phyloP scores from a whole-genome alignment of 140 eudicot genomes.

The Senecio squalidus region DNA sequence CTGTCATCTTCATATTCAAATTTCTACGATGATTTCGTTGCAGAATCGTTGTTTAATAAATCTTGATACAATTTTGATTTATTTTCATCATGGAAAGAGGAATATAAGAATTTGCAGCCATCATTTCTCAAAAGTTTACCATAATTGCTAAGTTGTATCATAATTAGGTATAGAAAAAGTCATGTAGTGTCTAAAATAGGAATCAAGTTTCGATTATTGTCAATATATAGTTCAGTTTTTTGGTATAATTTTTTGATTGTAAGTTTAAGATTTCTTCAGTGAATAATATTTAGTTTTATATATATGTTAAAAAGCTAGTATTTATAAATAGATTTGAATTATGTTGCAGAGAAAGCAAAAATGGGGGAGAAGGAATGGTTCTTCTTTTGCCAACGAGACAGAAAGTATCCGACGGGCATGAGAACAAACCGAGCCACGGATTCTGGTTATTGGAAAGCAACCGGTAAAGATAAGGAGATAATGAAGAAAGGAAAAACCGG shows the following conservation, averaged over 20 bases:
- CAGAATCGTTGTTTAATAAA: no score
- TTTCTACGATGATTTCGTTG: no score
- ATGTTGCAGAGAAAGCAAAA: slow-evolving; percentile 65
- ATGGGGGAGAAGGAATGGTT: slow-evolving; percentile 83
- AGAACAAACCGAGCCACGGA: slow-evolving; percentile 84
- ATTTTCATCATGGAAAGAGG: background rate
- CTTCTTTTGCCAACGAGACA: slow-evolving; percentile 71
- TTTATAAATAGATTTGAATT: background rate
- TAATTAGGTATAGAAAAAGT: slow-evolving; percentile 8
- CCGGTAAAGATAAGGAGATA: slow-evolving; percentile 89
- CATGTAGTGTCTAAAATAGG: background rate
- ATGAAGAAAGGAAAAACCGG: slow-evolving; percentile 35
- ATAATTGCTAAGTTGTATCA: slow-evolving; percentile 9
- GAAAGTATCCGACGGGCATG: slow-evolving; percentile 93
- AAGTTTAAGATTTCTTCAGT: background rate
- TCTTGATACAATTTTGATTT: no score
- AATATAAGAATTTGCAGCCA: background rate
- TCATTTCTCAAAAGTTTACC: slow-evolving; percentile 22
- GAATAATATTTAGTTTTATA: background rate
- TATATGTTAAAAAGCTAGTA: background rate
- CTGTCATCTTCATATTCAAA: no score
- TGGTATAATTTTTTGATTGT: background rate
- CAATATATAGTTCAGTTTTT: background rate
- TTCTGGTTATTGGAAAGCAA: slow-evolving; percentile 91
- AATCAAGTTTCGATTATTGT: no score